Evolutionary conservation across 208 protist genomes (phyloP).

Genomic region (Porcisia hertigi): DNA sequence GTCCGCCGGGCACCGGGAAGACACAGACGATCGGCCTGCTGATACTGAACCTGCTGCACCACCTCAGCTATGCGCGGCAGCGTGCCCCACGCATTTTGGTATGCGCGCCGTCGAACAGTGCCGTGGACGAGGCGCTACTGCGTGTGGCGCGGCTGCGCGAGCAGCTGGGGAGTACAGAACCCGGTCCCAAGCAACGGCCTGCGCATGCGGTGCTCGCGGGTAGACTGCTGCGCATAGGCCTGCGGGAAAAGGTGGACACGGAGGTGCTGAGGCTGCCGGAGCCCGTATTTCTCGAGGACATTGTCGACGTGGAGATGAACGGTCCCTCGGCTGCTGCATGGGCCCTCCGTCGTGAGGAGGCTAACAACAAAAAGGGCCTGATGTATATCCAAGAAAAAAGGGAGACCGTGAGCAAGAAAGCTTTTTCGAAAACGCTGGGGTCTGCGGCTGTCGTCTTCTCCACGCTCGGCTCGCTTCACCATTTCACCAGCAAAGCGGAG

Average conservation of each 20-base stretch:
- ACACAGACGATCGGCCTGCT: slow-evolving; percentile 87
- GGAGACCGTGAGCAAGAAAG: not conserved
- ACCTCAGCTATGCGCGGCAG: slow-evolving; percentile 28
- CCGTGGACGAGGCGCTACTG: slow-evolving; percentile 82
- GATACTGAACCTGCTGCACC: slow-evolving; percentile 66
- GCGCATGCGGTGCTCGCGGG: slow-evolving; percentile 10
- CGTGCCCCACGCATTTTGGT: slow-evolving; percentile 51
- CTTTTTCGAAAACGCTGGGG: slow-evolving; percentile 35
- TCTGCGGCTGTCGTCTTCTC: slow-evolving; percentile 59
- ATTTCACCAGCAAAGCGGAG: slow-evolving; percentile 39
- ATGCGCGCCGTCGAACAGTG: slow-evolving; percentile 88
- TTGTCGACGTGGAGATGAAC: slow-evolving; percentile 13
- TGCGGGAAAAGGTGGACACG: slow-evolving; percentile 61
- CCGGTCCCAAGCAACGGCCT: not conserved
- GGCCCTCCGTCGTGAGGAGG: slow-evolving; percentile 1
- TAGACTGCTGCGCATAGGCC: slow-evolving; percentile 64
- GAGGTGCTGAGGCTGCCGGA: slow-evolving; percentile 48
- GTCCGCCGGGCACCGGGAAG: slow-evolving; percentile 91
- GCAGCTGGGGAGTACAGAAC: slow-evolving; percentile 9
- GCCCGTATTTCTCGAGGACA: slow-evolving; percentile 75
- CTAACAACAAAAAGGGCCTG: not conserved
- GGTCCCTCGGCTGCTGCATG: not conserved
- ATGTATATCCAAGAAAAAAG: slow-evolving; percentile 4
- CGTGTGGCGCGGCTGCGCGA: slow-evolving; percentile 54
- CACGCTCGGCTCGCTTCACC: slow-evolving; percentile 84